Percentiles rank a stretch among this genome's conserved stretches.
Conservation (phyloP, 2,329 filamentous ascomycete species). For the Aureobasidium mangrovei region DNA sequence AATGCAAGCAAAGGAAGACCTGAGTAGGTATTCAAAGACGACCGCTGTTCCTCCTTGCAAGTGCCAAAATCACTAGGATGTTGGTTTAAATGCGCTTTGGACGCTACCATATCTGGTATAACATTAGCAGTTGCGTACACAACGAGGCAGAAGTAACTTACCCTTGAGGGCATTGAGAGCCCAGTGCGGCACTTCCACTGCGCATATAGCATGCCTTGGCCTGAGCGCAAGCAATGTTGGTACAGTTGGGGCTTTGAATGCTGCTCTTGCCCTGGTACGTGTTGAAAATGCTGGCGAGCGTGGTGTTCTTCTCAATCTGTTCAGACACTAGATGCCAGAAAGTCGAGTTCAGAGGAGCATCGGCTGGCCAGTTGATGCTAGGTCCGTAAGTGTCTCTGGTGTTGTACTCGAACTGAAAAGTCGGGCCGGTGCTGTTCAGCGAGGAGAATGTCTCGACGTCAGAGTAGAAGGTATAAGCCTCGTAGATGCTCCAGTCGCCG, state of each 20-base stretch:
- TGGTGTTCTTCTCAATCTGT: slow-evolving; percentile 44
- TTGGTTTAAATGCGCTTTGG: slow-evolving; percentile 29
- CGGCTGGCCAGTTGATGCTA: slow-evolving; percentile 36
- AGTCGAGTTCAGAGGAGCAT: slow-evolving; percentile 48
- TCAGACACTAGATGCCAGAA: slow-evolving; percentile 53
- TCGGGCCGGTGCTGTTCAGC: slow-evolving; percentile 37
- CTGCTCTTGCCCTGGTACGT: slow-evolving; percentile 46
- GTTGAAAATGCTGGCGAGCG: slow-evolving; percentile 44
- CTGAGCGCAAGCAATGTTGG: slow-evolving; percentile 40
- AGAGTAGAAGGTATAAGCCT: slow-evolving; percentile 46
- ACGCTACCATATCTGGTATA: slow-evolving; percentile 31
- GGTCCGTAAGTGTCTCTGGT: slow-evolving; percentile 42
- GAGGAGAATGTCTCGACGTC: slow-evolving; percentile 39
- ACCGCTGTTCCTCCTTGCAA: no score
- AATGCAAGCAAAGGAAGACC: no score
- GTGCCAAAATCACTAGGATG: background rate
- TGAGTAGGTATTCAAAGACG: no score
- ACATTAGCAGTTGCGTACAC: background rate
- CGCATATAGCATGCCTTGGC: slow-evolving; percentile 54
- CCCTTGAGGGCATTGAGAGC: slow-evolving; percentile 44
- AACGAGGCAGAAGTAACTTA: slow-evolving; percentile 18
- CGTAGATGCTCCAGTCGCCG: slow-evolving; percentile 44
- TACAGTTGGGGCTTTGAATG: slow-evolving; percentile 43
- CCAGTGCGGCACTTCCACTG: slow-evolving; percentile 45
- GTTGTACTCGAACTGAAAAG: slow-evolving; percentile 43